Base-by-base conservation (phyloP, 352 stramenopile genomes). In the Globisporangium nagaii region DNA sequence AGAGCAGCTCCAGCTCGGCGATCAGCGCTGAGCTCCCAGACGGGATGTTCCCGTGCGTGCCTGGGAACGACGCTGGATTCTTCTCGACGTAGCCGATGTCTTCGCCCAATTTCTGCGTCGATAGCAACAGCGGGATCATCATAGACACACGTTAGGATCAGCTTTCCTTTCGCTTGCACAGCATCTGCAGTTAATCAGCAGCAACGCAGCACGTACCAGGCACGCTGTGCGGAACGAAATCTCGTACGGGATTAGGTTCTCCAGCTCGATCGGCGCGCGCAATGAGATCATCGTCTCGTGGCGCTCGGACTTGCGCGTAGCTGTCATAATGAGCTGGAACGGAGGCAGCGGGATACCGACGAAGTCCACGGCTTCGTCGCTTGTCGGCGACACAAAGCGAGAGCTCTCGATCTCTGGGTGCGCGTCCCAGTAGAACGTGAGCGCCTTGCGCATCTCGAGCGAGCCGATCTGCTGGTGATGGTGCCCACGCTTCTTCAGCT, bases 361-460 rank as follows among this genome's bases (percentile, higher is more conserved):
- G 31, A 62, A 62, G 28, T 56, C 48, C 17, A 52, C 28, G 3
- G 28, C 40, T n/a, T 52, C 53, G 10, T 28, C 19, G 22, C 32
- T 35, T 20, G 27, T 44, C 20, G 41, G 22, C 5, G 42, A 2
- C 25, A 37, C 52, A 30, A 59, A 59, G 11, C 45, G 20, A 0
- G 34, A 49, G 50, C 47, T 74, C 56, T 45, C 24, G 20, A 41
- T 13, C 3, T 46, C 22, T 9, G 32, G 15, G 58, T 78, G 75
- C 0, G 73, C 66, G 53, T 88, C 72, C 80, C 80, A 90, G 55
- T 88, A 90, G 52, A 90, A 90, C 9, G 79, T 91, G 46, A 88
- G 53, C 17, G 80, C 79, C 42, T 75, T 83, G 19, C 77, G 73
- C 27, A 85, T 44, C 39, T 90, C 80, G 3, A 88, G 44, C 4